A percentile compares a stretch with the other conserved stretches of the same genome.
These are phyloP conservation scores for Ogataea paradorogensis DNA, from an alignment of 805 yeast species.

Conservation along the genomic window DNA sequence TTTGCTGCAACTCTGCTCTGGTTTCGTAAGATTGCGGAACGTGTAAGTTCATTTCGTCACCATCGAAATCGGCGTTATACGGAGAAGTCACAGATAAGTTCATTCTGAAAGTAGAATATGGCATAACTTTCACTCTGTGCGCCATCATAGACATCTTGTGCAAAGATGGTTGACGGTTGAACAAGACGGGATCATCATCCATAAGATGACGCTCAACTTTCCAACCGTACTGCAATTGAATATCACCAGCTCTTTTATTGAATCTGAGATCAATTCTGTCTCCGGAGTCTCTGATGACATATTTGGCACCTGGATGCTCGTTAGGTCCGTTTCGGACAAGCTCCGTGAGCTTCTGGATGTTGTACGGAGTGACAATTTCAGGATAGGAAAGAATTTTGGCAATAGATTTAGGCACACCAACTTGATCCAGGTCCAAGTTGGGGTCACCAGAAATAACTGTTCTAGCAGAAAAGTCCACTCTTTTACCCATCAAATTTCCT, in stretches of 20 bases:
- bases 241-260: conserved; percentile 97
- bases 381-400: conserved; percentile 96
- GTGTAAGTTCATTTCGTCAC: conserved; percentile 99
- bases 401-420: conserved; percentile 96
- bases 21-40: conserved; percentile 99
- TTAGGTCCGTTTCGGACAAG: conserved; percentile 97
- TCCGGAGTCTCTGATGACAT: conserved; percentile 97
- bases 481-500: conserved; percentile 99
- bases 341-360: conserved; percentile 89
- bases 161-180: conserved; percentile 98
- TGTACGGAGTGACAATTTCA: conserved; percentile 96
- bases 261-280: conserved; percentile 97
- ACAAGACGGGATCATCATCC: conserved; percentile 96
- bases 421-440: conserved; percentile 94
- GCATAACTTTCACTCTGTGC: conserved; percentile 97
- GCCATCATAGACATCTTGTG: conserved; percentile 99
- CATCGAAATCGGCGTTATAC: conserved; percentile 99
- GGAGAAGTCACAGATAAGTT: conserved; percentile 97
- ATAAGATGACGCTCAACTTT: conserved; percentile 96
- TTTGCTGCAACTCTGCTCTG: conserved; percentile 89
- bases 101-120: conserved; percentile 95
- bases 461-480: conserved; percentile 98
- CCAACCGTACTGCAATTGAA: conserved; percentile 98
- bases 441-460: conserved; percentile 99
- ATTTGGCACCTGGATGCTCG: conserved; percentile 99